Evolutionary conservation across 345 rosid species (phyloP), one percentile per base, ranked within the genome.

Genomic region (Bretschneidera sinensis): DNA sequence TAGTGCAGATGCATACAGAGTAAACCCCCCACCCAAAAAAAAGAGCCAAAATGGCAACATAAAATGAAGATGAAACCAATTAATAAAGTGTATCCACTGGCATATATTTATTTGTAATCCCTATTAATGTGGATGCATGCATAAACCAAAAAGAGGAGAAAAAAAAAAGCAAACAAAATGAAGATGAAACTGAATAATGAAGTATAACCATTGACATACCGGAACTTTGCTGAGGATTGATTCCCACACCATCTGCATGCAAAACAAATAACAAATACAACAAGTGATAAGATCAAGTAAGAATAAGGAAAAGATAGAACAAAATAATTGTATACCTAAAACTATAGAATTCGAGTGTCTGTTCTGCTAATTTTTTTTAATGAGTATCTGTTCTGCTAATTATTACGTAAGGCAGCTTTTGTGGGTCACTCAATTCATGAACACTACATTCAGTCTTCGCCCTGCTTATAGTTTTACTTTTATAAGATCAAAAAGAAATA

Each of bases 161-260:
- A 28, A 16, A 21, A 54, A 0, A 5, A n/a, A n/a, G 6, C 9
- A n/a, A 24, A 39, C 10, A 39, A 4, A 39, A 39, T 39, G 45
- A 39, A 13, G 6, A 14, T 39, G 45, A 39, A 39, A 39, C 11
- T 7, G 16, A 39, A 1, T 11, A 7, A 1, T 39, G 11, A 39
- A 39, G 45, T 39, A 7, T 39, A 11, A 39, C 10, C 45, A 39
- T 4, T 19, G 20, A n/a, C 71, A 59, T 65, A 94, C 99, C 97
- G 65, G 99, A 96, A 68, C 96, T 90, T 72, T 94, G 99, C 65
- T 94, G 97, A 43, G 97, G 99, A 78, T 88, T 90, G 74, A 94
- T 90, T 66, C 97, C 99, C 1, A 94, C 88, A 6, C 99, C 99
- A 83, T 90, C 99, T 94, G 89, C 61, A 80, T n/a, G 31, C 23